phyloP scores from a whole-genome alignment of 2,329 filamentous ascomycete genomes.

The Penicillium occitanis region DNA sequence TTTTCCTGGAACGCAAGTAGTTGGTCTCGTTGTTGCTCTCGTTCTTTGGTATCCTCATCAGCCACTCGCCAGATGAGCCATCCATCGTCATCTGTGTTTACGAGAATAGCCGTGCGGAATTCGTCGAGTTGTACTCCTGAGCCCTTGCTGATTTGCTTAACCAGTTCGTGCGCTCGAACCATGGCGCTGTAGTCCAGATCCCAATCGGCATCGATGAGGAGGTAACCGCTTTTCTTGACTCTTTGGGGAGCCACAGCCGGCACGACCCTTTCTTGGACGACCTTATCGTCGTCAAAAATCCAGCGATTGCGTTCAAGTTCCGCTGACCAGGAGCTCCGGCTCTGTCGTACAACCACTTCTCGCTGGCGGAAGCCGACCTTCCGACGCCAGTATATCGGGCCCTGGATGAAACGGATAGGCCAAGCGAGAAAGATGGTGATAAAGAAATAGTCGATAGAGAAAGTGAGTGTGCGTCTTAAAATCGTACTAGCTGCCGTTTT shows the following conservation, averaged over 20 bases:
- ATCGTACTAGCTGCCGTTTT: slow-evolving; percentile 58
- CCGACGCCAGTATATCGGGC: slow-evolving; percentile 72
- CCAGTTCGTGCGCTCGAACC: slow-evolving; percentile 68
- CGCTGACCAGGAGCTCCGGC: slow-evolving; percentile 66
- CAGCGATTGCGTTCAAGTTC: slow-evolving; percentile 52
- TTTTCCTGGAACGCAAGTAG: slow-evolving; percentile 78
- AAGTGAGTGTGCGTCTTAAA: slow-evolving; percentile 59
- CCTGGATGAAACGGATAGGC: slow-evolving; percentile 68
- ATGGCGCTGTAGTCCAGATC: slow-evolving; percentile 84
- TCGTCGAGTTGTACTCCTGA: slow-evolving; percentile 57
- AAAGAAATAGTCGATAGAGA: slow-evolving; percentile 72
- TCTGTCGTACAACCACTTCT: slow-evolving; percentile 79
- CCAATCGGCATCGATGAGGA: slow-evolving; percentile 82
- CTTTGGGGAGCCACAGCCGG: slow-evolving; percentile 68
- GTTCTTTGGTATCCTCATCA: slow-evolving; percentile 50
- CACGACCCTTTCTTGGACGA: slow-evolving; percentile 57
- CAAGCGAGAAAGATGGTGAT: slow-evolving; percentile 69
- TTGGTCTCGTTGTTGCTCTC: slow-evolving; percentile 54
- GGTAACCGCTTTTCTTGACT: slow-evolving; percentile 79
- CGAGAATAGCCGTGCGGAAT: slow-evolving; percentile 68
- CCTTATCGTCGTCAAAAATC: slow-evolving; percentile 54
- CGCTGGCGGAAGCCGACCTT: slow-evolving; percentile 71
- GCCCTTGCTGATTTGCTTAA: slow-evolving; percentile 50
- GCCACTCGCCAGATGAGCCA: slow-evolving; percentile 70
- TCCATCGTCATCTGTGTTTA: slow-evolving; percentile 66